Conservation (phyloP, 371 early-diverging fungal species). For the Mucor mucedo region DNA sequence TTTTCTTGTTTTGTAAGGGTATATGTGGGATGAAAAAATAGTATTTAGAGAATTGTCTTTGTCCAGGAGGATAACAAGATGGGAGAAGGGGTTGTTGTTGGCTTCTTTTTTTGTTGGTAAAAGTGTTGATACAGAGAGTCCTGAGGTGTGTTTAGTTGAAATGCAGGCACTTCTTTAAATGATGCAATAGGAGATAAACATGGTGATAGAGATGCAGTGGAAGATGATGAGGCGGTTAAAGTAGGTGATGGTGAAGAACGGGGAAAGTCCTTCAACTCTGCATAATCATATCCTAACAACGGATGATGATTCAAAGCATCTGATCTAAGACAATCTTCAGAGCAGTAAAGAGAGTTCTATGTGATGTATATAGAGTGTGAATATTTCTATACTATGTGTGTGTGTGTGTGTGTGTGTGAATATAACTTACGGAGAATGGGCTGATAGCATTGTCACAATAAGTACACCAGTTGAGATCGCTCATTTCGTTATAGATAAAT, state of each 20-base stretch:
- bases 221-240: slow-evolving; percentile 11
- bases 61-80: slow-evolving; percentile 9
- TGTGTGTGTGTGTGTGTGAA: not conserved
- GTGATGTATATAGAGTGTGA: not conserved
- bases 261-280: slow-evolving; percentile 40
- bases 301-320: slow-evolving; percentile 43
- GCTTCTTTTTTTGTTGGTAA: slow-evolving; percentile 17
- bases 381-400: not conserved
- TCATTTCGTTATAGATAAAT: slow-evolving; percentile 12
- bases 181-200: slow-evolving; percentile 25
- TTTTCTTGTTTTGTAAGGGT: slow-evolving; percentile 6
- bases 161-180: slow-evolving; percentile 27
- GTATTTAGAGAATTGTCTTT: slow-evolving; percentile 3
- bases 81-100: slow-evolving; percentile 3
- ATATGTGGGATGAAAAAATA: slow-evolving; percentile 4
- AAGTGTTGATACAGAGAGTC: slow-evolving; percentile 20
- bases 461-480: slow-evolving; percentile 44
- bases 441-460: slow-evolving; percentile 41
- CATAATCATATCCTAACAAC: slow-evolving; percentile 39
- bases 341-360: slow-evolving; percentile 41
- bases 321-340: slow-evolving; percentile 34
- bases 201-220: slow-evolving; percentile 24
- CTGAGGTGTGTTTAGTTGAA: slow-evolving; percentile 25
- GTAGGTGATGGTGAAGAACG: slow-evolving; percentile 27
- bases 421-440: slow-evolving; percentile 29